Percentiles rank a stretch among this genome's conserved stretches.
Evolutionary conservation across 139 green algal genomes (phyloP).

Genomic region (Astrephomene gubernaculifera): DNA sequence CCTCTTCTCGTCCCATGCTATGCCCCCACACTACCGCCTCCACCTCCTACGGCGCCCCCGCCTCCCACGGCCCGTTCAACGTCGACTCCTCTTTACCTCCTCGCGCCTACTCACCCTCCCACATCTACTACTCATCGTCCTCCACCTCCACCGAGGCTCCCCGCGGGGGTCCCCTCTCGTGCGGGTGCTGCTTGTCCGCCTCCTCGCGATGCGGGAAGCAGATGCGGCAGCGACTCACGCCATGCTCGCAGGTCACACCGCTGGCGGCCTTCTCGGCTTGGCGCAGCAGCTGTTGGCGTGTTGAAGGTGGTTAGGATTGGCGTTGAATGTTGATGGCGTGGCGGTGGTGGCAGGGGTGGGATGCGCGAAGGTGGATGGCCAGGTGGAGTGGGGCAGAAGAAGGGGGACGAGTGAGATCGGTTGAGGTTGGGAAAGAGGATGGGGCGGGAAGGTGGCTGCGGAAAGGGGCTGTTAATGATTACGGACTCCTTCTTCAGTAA

Average conservation of each 20-base stretch:
- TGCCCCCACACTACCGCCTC: no score
- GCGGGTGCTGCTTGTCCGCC: neutral
- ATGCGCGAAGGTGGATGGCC: neutral
- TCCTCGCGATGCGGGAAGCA: conserved; percentile 22
- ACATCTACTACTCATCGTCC: neutral
- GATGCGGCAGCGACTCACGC: conserved; percentile 30
- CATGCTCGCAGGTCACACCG: conserved; percentile 30
- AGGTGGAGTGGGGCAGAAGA: neutral
- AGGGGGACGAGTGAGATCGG: neutral
- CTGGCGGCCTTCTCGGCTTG: conserved; percentile 36
- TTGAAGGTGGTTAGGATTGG: no score
- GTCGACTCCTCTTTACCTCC: no score
- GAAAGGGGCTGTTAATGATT: neutral
- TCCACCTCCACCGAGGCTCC: neutral
- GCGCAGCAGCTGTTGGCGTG: neutral
- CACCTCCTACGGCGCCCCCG: no score
- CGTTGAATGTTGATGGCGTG: no score
- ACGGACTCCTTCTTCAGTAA: no score
- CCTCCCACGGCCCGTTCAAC: no score
- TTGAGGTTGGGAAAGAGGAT: neutral
- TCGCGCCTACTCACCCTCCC: no score
- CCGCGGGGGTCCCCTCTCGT: neutral
- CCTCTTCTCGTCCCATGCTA: no score
- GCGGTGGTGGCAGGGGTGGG: neutral
- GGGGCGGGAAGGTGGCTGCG: no score